Percentiles rank a stretch among this genome's conserved stretches.
These are phyloP conservation scores for Podaxis sp. DNA, from an alignment of 768 basidiomycete species.

Conservation along the genomic window DNA sequence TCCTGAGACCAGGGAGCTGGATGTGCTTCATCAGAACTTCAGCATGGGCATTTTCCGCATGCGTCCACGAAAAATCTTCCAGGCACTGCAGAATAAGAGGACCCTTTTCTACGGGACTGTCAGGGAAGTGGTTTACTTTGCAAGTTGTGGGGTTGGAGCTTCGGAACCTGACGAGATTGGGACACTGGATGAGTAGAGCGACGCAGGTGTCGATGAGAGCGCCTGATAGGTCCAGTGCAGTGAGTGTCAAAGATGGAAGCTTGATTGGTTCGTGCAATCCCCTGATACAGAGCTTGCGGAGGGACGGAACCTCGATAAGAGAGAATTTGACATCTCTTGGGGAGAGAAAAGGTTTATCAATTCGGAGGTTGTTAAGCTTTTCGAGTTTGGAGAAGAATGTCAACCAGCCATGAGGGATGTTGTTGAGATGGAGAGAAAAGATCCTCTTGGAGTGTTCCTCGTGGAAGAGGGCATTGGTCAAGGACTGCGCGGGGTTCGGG, in stretches of 20 bases:
- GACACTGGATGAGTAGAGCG: neutral
- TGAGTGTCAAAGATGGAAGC: neutral
- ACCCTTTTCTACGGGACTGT: neutral
- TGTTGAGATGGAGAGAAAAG: neutral
- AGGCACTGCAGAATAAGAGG: neutral
- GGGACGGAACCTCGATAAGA: neutral
- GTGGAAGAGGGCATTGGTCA: neutral
- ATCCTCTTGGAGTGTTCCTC: neutral
- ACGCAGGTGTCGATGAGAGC: neutral
- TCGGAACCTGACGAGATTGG: neutral
- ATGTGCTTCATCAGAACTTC: neutral
- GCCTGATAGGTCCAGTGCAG: neutral
- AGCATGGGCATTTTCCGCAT: neutral
- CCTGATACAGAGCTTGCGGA: neutral
- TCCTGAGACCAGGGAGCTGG: neutral
- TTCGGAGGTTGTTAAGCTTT: neutral
- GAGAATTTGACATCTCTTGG: neutral
- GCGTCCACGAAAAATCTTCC: neutral
- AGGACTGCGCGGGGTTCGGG: neutral
- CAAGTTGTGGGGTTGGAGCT: neutral
- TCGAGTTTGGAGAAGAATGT: neutral
- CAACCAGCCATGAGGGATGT: neutral
- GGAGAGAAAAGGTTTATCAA: neutral
- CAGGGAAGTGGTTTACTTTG: neutral
- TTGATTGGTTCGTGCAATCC: neutral